These are phyloP conservation scores for Periconia macrospinosa DNA, from an alignment of 2,329 filamentous ascomycete species.

Conservation along the genomic window DNA sequence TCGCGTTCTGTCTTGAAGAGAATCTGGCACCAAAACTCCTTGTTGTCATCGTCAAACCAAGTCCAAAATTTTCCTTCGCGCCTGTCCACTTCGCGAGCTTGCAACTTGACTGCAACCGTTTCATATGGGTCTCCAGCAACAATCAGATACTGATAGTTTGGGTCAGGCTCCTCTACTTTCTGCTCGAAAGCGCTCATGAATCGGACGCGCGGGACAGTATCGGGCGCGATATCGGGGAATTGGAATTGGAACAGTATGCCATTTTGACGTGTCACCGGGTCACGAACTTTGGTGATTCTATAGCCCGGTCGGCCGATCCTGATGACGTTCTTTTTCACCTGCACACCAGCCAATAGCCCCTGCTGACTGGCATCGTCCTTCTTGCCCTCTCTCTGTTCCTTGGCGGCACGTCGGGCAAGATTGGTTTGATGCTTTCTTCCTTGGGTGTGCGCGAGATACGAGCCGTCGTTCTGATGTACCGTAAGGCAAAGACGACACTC, in stretches of 20 bases:
- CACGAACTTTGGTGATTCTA: conserved; percentile 94
- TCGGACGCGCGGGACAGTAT: conserved; percentile 77
- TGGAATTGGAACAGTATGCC: conserved; percentile 95
- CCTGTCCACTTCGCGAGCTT: conserved; percentile 88
- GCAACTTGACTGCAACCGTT: conserved; percentile 94
- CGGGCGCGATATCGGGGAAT: conserved; percentile 84
- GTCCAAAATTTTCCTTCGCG: conserved; percentile 86
- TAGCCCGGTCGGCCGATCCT: conserved; percentile 97
- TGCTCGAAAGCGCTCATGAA: conserved; percentile 99
- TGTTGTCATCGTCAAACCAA: conserved; percentile 93
- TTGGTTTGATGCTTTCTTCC: conserved; percentile 99
- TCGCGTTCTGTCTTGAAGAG: conserved; percentile 99
- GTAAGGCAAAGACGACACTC: conserved; percentile 97
- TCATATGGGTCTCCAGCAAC: conserved; percentile 98
- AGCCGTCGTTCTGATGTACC: conserved; percentile 98
- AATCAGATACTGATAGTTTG: conserved; percentile 90
- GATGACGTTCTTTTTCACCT: conserved; percentile 77
- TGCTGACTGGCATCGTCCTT: conserved; percentile 69
- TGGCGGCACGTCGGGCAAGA: conserved; percentile 89
- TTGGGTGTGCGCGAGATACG: conserved; percentile 97
- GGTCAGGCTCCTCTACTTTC: conserved; percentile 88
- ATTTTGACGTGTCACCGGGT: conserved; percentile 84
- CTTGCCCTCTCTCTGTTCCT: conserved; percentile 88
- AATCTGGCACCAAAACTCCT: conserved; percentile 97
- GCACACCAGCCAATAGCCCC: conserved; percentile 70